phyloP scores from a whole-genome alignment of 192 early-diverging fungal species.

The Thamnidium elegans region DNA sequence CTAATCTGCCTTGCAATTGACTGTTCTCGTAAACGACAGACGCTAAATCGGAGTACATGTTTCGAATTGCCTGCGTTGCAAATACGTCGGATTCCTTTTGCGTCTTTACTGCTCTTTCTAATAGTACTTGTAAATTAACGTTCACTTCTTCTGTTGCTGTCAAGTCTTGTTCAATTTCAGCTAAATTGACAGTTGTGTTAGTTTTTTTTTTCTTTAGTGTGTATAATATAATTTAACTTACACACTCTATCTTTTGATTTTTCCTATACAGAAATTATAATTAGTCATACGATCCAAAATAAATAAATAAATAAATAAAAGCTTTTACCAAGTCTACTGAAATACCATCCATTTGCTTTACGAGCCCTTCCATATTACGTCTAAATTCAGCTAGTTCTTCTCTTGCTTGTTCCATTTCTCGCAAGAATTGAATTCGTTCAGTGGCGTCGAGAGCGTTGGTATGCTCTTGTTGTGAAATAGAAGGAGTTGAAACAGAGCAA shows the following conservation, averaged over 20 bases:
- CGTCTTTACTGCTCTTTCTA: constrained; percentile 29
- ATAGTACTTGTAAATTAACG: constrained; percentile 36
- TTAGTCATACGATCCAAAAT: neutral
- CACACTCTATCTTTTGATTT: constrained; percentile 20
- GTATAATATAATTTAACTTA: too few species aligned
- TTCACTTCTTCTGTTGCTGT: constrained; percentile 34
- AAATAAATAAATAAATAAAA: neutral
- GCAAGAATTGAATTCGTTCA: constrained; percentile 21
- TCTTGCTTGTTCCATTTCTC: constrained; percentile 29
- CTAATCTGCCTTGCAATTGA: constrained; percentile 25
- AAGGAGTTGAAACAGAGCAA: constrained; percentile 14
- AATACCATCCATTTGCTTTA: constrained; percentile 29
- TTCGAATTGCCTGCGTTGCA: constrained; percentile 29
- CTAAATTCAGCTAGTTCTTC: constrained; percentile 19
- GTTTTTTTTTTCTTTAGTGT: too few species aligned
- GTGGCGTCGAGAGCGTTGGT: neutral
- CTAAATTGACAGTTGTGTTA: neutral
- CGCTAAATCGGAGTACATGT: constrained; percentile 26
- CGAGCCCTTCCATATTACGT: constrained; percentile 27
- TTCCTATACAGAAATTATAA: neutral
- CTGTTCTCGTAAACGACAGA: constrained; percentile 26
- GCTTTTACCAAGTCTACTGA: constrained; percentile 20
- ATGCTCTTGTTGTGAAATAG: neutral
- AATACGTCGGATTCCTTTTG: constrained; percentile 33
- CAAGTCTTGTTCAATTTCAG: constrained; percentile 30